Conservation (phyloP, 257 asterid species). For the Paulownia fortunei region DNA sequence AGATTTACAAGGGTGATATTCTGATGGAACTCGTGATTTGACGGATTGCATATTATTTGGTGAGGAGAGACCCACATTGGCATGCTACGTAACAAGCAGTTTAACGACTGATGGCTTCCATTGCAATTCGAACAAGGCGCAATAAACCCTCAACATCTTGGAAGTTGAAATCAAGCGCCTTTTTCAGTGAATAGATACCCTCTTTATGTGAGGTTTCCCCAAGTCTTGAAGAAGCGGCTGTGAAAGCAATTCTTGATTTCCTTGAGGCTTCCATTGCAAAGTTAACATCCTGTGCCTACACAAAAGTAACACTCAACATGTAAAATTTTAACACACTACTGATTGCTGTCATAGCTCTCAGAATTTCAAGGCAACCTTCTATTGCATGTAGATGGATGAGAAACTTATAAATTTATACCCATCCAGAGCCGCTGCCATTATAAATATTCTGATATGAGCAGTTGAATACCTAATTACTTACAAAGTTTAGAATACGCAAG, state of each 20-base stretch:
- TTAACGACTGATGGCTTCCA: constrained; percentile 75
- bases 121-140: constrained; percentile 86
- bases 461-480: constrained; percentile 38
- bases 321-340: not conserved
- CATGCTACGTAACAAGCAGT: constrained; percentile 28
- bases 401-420: not conserved
- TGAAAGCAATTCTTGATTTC: constrained; percentile 75
- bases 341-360: not conserved
- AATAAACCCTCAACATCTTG: constrained; percentile 85
- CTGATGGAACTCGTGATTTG: constrained; percentile 38
- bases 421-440: not conserved
- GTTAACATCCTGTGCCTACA: constrained; percentile 83
- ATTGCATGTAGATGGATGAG: constrained; percentile 8
- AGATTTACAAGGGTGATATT: constrained; percentile 52
- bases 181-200: constrained; percentile 64
- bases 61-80: constrained; percentile 36
- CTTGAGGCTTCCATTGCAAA: constrained; percentile 96
- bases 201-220: constrained; percentile 65
- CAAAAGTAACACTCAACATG: constrained; percentile 23
- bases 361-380: constrained; percentile 9
- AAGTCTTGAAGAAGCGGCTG: constrained; percentile 69
- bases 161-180: constrained; percentile 92
- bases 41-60: constrained; percentile 26
- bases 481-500: constrained; percentile 48
- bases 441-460: constrained; percentile 1